phyloP scores from a whole-genome alignment of 345 rosid species.

The Boechera retrofracta region DNA sequence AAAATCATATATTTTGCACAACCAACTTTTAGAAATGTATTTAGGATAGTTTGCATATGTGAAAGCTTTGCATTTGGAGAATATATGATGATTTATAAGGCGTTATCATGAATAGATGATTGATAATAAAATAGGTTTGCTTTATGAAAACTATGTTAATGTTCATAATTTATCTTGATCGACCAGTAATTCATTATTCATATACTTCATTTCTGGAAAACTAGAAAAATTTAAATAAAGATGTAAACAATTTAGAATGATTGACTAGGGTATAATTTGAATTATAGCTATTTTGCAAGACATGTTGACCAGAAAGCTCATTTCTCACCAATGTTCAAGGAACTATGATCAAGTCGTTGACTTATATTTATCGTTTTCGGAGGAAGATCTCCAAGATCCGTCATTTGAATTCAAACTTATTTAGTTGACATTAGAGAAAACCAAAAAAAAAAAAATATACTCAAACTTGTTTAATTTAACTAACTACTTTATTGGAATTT shows the following conservation, averaged over 20 bases:
- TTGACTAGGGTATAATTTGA: neutral
- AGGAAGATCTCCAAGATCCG: neutral
- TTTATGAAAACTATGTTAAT: neutral
- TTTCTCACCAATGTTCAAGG: conserved; percentile 15
- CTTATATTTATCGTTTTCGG: neutral
- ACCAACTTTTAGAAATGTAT: neutral
- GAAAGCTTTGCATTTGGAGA: neutral
- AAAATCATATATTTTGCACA: no score
- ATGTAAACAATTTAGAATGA: neutral
- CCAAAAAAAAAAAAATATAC: neutral
- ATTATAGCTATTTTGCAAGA: conserved; percentile 4
- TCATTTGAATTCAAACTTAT: conserved; percentile 35
- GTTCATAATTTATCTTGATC: neutral
- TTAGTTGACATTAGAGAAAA: neutral
- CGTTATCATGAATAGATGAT: neutral
- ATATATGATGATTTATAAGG: neutral
- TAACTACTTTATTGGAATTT: neutral
- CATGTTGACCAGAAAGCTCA: conserved; percentile 33
- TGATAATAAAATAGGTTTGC: no score
- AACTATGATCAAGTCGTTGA: conserved; percentile 36
- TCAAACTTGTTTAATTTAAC: conserved; percentile 5
- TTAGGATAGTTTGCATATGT: neutral
- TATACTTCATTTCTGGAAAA: no score
- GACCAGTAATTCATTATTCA: neutral
- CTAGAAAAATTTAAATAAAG: neutral